Evolutionary conservation across 2,329 filamentous ascomycete species (phyloP).

Genomic region (Xylariaceae sp.): DNA sequence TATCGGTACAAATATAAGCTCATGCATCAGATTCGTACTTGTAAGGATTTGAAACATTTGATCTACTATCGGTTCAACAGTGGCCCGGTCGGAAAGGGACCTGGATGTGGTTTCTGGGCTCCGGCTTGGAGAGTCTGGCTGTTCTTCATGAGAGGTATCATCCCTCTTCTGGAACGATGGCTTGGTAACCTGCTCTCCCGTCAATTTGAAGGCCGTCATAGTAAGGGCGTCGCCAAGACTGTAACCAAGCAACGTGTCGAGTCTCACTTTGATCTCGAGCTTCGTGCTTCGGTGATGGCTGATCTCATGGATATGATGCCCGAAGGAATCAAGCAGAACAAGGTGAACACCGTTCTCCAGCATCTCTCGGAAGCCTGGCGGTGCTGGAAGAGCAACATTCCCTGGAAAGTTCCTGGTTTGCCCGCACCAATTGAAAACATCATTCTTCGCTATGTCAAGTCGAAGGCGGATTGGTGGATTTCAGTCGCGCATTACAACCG

Average conservation of each 20-base stretch:
- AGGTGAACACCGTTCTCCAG: constrained; percentile 95
- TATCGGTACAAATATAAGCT: constrained; percentile 99
- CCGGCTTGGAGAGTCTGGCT: constrained; percentile 98
- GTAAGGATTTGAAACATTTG: constrained; percentile 97
- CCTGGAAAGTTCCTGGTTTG: constrained; percentile 96
- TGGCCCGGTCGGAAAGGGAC: constrained; percentile 92
- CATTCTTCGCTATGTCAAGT: constrained; percentile 96
- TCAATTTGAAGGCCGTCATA: constrained; percentile 97
- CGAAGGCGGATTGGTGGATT: constrained; percentile 99
- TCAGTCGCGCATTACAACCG: constrained; percentile 98
- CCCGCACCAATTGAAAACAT: constrained; percentile 98
- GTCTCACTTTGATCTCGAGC: constrained; percentile 94
- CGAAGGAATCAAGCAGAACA: constrained; percentile 98
- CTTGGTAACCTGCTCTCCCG: constrained; percentile 92
- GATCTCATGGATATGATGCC: constrained; percentile 99
- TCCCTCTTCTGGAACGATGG: constrained; percentile 93
- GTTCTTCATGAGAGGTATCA: constrained; percentile 98
- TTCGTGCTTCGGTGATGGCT: constrained; percentile 96
- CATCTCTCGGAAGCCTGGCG: constrained; percentile 98
- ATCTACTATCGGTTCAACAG: constrained; percentile 99
- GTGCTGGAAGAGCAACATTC: constrained; percentile 99
- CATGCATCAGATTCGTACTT: constrained; percentile 99
- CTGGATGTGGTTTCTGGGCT: constrained; percentile 98
- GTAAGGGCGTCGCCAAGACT: constrained; percentile 97
- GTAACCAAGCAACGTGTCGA: constrained; percentile 99